Evolutionary conservation across 257 asterid species (phyloP), one percentile per base, ranked within the genome.

Genomic region (Solanum sitiens): DNA sequence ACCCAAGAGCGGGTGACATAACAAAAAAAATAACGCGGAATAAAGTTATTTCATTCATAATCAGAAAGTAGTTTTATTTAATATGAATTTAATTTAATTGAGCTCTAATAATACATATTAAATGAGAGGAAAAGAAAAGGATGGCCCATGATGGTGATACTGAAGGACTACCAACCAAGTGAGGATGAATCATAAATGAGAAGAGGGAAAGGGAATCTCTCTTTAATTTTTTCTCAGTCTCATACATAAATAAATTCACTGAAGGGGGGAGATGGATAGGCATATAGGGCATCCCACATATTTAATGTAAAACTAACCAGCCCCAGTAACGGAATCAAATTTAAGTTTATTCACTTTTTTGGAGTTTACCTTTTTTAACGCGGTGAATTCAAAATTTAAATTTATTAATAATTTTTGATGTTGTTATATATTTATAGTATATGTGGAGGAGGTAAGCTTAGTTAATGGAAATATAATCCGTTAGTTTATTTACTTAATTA

Each of bases 121-220:
- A 83, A 12, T 56, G 4, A 63, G 33, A 20, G 33, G 35, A 59
- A 83, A 83, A 33, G 44, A 59, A 82, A 77, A 25, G 89, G 63
- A 87, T 53, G 70, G 91, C 87, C 89, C 86, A 32, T 83, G 90
- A 88, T 88, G 92, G 90, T 68, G 89, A 86, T 86, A 50, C 89
- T 90, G 59, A 59, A 79, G 85, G 86, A 27, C 87, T 87, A 85
- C 88, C 86, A 79, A 86, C 76, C 84, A 86, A 90, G 88, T 72
- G 73, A 84, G 87, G 86, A 82, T 82, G 32, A 85, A 83, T 87
- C 87, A 88, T 90, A 87, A 90, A 90, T 88, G 92, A 85, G 35
- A 89, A 80, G 85, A 47, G 18, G 85, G 10, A 80, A 80, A 80
- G 67, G 92, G 92, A 88, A 90, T 90, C 92, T 88, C 87, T 84